Evolutionary conservation across 257 asterid species (phyloP).

Genomic region (Leptodermis oblonga): DNA sequence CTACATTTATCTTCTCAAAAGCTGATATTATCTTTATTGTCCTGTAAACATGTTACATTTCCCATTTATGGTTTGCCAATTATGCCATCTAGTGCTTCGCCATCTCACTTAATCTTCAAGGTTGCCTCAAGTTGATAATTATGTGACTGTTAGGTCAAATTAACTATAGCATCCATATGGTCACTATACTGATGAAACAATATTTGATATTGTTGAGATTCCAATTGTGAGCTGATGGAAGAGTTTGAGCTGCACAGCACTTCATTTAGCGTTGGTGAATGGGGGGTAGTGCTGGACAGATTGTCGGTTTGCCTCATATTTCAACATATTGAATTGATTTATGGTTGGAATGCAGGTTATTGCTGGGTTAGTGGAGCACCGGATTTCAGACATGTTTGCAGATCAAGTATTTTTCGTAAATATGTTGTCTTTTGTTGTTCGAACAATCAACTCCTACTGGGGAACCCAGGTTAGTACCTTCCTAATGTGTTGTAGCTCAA

Average conservation of each 20-base stretch:
- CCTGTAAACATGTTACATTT: not conserved
- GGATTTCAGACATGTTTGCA: slow-evolving; percentile 67
- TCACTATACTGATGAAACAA: not conserved
- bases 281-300: not conserved
- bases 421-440: slow-evolving; percentile 72
- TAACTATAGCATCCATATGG: not conserved
- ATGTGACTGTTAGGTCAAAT: not conserved
- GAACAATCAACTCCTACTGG: slow-evolving; percentile 93
- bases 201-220: not conserved
- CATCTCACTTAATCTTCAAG: not conserved
- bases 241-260: not conserved
- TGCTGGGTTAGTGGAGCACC: slow-evolving; percentile 86
- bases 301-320: not conserved
- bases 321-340: not conserved
- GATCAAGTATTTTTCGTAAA: slow-evolving; percentile 74
- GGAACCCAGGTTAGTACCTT: slow-evolving; percentile 71
- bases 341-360: slow-evolving; percentile 52
- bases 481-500: not conserved
- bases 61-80: not conserved
- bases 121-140: not conserved
- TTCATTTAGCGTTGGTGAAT: not conserved
- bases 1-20: not conserved
- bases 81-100: not conserved
- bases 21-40: slow-evolving; percentile 5
- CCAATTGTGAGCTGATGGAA: not conserved